Evolutionary conservation across 2,329 filamentous ascomycete genomes (phyloP), one percentile per base, ranked within the genome.

Genomic region (Fusarium sp.): DNA sequence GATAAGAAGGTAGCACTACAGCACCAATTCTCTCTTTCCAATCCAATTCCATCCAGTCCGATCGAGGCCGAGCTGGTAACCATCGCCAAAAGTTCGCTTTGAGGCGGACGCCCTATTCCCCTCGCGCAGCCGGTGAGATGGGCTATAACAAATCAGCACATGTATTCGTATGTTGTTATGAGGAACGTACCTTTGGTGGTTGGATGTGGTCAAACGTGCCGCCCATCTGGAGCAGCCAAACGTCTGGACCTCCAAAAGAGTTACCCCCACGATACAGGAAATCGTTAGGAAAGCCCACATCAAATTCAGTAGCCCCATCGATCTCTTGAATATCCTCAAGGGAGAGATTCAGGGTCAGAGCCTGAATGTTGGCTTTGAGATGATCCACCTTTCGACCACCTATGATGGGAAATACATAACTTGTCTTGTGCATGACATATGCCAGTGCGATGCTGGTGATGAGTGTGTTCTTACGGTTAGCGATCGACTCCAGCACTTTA

Each of bases 391-490:
- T 94, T 17, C 92, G 87, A 1, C 91, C 91, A 17, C 93, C 92
- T 9, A 94, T 85, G 45, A 95, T 90, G 3, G 93, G 93, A 78
- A 93, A 94, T 18, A 94, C 90, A 76, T 93, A 90, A 0, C 91
- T 89, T 2, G 90, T 85, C 83, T 94, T 94, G 73, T 90, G 87
- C 86, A 93, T 88, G 20, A 94, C 90, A 78, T 95, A 95, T 5
- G 93, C 92, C 31, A 95, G 82, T 14, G 93, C 92, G 64, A 88
- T 80, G 69, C 84, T 85, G 22, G 85, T 87, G 71, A 87, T 82
- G 59, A 80, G 74, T 6, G 83, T 85, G 69, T 80, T 79, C 73
- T 85, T 85, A 67, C 82, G 82, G 31, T 76, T 73, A 52, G 86
- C 85, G 51, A 93, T 86, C 35, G 80, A 85, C 85, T 87, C 85